Evolutionary conservation across 1,139 yeast species (phyloP), one percentile per base, ranked within the genome.

Genomic region (Zhuliangozyma parablackwelliae): DNA sequence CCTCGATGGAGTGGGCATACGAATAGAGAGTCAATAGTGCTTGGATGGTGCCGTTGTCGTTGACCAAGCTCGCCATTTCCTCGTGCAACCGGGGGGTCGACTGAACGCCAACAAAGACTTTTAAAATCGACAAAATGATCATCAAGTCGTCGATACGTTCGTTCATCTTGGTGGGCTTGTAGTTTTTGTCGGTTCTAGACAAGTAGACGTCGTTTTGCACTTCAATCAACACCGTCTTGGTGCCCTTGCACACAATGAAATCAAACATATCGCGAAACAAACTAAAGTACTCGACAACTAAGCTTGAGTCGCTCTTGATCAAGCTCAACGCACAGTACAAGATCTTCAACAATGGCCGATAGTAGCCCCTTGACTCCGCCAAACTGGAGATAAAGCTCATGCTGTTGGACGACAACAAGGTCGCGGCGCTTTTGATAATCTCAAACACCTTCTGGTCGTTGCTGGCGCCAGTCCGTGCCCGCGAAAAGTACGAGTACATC

Each of bases 11-110:
- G 49, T 84, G 85, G 0, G 94, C 77, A 40, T 80, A 77, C 0
- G 92, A 75, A 54, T 80, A 88, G 11, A 86, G 63, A 39, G 79
- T 77, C 49, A 86, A 59, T 25, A 87, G 69, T 0, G 85, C 70
- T 36, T 78, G 73, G 26, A 84, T 68, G 1, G 88, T 75, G 2
- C 82, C 88, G 25, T 75, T 67, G 23, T 78, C 80, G 26, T 69
- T 66, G 38, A 86, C 62, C 1, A 76, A 62, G 7, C 68, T 63
- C 0, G 86, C 76, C 46, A 84, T 58, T 29, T 74, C 74, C 4
- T 66, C 52, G 34, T 73, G 72, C 38, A 82, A 65, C 28, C 37
- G 36, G 13, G 40, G 31, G 1, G 82, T 67, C 1, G 80, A 72
- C 2, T 75, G 72, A 35, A 83, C 54, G 6, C 59, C 61, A 12